Evolutionary conservation across 129 eudicot genomes (phyloP).

Genomic region (Ambrosia artemisiifolia): DNA sequence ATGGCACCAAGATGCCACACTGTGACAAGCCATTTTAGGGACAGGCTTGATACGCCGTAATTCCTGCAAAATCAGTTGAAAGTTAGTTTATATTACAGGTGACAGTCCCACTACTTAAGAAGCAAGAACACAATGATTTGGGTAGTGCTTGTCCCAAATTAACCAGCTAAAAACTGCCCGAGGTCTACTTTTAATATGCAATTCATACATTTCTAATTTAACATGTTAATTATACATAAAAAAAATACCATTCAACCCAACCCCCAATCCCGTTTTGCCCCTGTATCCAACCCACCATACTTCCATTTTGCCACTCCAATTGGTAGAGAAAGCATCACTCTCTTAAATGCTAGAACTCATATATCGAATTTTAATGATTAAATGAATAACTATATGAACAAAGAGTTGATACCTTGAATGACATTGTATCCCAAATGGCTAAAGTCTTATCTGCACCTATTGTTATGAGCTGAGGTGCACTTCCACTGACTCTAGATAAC

Average conservation of each 20-base stretch:
- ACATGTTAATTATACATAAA: not conserved
- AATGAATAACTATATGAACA: conserved; percentile 7
- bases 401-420: conserved; percentile 66
- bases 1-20: conserved; percentile 99
- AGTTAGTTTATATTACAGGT: not conserved
- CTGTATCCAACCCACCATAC: not conserved
- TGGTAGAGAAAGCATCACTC: conserved; percentile 7
- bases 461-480: conserved; percentile 94
- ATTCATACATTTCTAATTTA: not conserved
- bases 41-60: conserved; percentile 94
- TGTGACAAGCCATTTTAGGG: conserved; percentile 92
- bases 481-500: conserved; percentile 86
- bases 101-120: not conserved
- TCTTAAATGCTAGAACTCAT: not conserved
- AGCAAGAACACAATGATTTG: not conserved
- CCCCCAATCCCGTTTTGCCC: too few species aligned
- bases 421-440: conserved; percentile 97
- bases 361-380: not conserved
- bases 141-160: not conserved
- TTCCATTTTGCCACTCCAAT: not conserved
- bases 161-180: not conserved
- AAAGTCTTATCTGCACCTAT: conserved; percentile 97
- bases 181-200: not conserved
- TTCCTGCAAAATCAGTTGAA: conserved; percentile 53
- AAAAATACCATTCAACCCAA: not conserved